These are phyloP conservation scores for Didymella pinodella DNA, from an alignment of 2,329 filamentous ascomycete genomes.

Conservation along the genomic window DNA sequence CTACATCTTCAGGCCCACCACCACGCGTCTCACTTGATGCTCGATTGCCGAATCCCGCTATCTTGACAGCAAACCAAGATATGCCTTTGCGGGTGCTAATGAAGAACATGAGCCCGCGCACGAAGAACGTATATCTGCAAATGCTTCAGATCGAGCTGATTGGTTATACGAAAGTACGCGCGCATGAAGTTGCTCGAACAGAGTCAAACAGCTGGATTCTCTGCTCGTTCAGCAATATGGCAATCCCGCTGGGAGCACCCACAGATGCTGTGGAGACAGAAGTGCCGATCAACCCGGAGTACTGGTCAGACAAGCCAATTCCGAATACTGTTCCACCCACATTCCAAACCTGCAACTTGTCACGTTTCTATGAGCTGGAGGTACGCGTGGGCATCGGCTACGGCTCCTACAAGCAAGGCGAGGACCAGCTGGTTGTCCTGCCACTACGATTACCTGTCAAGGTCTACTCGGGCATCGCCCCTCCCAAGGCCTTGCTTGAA, in stretches of 20 bases:
- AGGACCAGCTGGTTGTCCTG: slow-evolving; percentile 78
- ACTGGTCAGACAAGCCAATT: slow-evolving; percentile 77
- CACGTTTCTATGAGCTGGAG: slow-evolving; percentile 82
- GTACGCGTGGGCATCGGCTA: slow-evolving; percentile 80
- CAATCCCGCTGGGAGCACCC: slow-evolving; percentile 70
- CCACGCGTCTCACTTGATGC: slow-evolving; percentile 78
- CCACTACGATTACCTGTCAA: slow-evolving; percentile 81
- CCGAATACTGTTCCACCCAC: slow-evolving; percentile 88
- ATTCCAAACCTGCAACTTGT: slow-evolving; percentile 89
- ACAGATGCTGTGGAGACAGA: slow-evolving; percentile 70
- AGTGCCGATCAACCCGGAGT: slow-evolving; percentile 69
- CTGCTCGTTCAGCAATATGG: slow-evolving; percentile 73
- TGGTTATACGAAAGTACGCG: slow-evolving; percentile 79
- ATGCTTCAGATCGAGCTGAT: slow-evolving; percentile 84
- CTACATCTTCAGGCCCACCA: slow-evolving; percentile 32
- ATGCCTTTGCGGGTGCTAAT: slow-evolving; percentile 81
- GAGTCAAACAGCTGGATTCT: slow-evolving; percentile 81
- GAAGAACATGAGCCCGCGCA: slow-evolving; percentile 74
- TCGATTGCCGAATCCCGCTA: slow-evolving; percentile 83
- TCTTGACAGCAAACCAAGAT: slow-evolving; percentile 88
- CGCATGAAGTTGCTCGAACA: slow-evolving; percentile 74
- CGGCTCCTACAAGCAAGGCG: slow-evolving; percentile 63
- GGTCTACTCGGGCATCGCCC: slow-evolving; percentile 87
- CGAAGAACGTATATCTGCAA: slow-evolving; percentile 76
- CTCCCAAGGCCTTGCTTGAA: slow-evolving; percentile 77